A percentile compares a stretch with the other conserved stretches of the same genome.
Evolutionary conservation across 2,329 filamentous ascomycete species (phyloP).

Genomic region (Phaeoacremonium minimum): DNA sequence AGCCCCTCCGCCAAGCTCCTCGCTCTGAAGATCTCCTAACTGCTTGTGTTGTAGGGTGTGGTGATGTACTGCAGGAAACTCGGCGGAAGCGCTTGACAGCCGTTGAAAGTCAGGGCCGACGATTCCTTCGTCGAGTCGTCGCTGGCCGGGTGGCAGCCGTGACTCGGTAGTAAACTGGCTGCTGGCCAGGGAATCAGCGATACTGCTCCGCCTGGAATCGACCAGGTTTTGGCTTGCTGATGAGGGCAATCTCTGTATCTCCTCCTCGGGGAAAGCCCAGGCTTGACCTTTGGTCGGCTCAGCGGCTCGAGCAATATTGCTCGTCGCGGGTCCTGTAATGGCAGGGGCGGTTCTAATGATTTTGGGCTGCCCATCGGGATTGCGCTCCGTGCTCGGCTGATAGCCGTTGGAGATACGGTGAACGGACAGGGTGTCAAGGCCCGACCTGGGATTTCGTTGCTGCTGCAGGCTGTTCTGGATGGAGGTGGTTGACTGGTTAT

Average conservation of each 20-base stretch:
- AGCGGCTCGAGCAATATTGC: slow-evolving; percentile 64
- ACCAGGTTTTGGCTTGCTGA: slow-evolving; percentile 45
- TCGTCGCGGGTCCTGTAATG: slow-evolving; percentile 67
- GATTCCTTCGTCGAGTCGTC: slow-evolving; percentile 60
- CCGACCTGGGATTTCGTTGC: slow-evolving; percentile 55
- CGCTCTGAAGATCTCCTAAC: slow-evolving; percentile 60
- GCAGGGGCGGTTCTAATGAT: slow-evolving; percentile 65
- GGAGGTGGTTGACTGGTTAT: slow-evolving; percentile 72
- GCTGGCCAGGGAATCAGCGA: slow-evolving; percentile 73
- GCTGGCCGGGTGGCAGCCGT: slow-evolving; percentile 65
- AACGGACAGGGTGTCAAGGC: slow-evolving; percentile 46
- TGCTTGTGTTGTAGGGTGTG: slow-evolving; percentile 74
- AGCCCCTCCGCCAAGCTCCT: slow-evolving; percentile 46
- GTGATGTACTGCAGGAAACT: slow-evolving; percentile 63
- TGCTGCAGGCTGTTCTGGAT: slow-evolving; percentile 68
- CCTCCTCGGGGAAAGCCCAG: slow-evolving; percentile 78
- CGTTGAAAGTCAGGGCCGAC: slow-evolving; percentile 41
- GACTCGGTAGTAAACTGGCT: slow-evolving; percentile 76
- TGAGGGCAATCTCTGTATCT: slow-evolving; percentile 48
- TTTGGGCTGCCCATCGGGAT: slow-evolving; percentile 46
- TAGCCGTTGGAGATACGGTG: slow-evolving; percentile 63
- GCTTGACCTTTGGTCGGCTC: slow-evolving; percentile 79
- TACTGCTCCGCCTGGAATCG: slow-evolving; percentile 69
- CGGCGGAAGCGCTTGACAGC: slow-evolving; percentile 44
- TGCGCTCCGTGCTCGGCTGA: slow-evolving; percentile 55